These are phyloP conservation scores for Gynandropsis gynandra DNA, from an alignment of 345 rosid species.

Conservation along the genomic window DNA sequence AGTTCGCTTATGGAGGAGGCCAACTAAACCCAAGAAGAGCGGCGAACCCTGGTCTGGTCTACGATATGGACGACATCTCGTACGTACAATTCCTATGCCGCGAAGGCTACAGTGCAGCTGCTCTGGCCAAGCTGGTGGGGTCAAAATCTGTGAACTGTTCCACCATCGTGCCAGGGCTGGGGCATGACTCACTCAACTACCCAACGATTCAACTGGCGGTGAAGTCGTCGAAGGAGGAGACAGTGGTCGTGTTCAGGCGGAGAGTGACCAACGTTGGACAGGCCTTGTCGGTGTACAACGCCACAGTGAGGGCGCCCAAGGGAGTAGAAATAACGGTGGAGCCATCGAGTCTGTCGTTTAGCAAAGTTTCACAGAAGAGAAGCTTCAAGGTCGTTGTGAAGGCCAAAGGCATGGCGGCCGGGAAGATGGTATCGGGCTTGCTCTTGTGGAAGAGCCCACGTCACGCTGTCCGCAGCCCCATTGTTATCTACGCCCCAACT, in stretches of 20 bases:
- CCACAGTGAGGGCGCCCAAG: constrained; percentile 38
- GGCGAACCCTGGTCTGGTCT: constrained; percentile 46
- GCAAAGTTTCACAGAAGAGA: constrained; percentile 32
- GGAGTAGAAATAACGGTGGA: constrained; percentile 40
- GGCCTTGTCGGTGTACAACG: constrained; percentile 36
- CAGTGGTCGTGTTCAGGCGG: constrained; percentile 35
- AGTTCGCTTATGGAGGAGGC: constrained; percentile 63
- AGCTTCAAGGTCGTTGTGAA: constrained; percentile 52
- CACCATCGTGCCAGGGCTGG: constrained; percentile 40
- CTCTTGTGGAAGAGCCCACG: constrained; percentile 44
- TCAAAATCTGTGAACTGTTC: constrained; percentile 48
- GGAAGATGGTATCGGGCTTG: constrained; percentile 37
- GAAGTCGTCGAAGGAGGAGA: constrained; percentile 14
- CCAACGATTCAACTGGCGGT: constrained; percentile 52
- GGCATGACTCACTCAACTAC: constrained; percentile 58
- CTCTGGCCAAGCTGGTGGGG: constrained; percentile 6
- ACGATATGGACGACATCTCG: constrained; percentile 44
- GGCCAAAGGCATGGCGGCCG: constrained; percentile 28
- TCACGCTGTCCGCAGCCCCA: constrained; percentile 45
- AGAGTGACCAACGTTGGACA: constrained; percentile 61
- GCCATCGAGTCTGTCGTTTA: constrained; percentile 42
- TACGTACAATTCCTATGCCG: constrained; percentile 61
- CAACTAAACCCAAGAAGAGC: constrained; percentile 54
- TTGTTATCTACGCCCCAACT: constrained; percentile 34
- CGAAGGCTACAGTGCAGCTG: constrained; percentile 37